Percentiles rank a stretch among this genome's conserved stretches.
phyloP scores from a whole-genome alignment of 2,329 filamentous ascomycete genomes.

The Clarireedia hainanense region DNA sequence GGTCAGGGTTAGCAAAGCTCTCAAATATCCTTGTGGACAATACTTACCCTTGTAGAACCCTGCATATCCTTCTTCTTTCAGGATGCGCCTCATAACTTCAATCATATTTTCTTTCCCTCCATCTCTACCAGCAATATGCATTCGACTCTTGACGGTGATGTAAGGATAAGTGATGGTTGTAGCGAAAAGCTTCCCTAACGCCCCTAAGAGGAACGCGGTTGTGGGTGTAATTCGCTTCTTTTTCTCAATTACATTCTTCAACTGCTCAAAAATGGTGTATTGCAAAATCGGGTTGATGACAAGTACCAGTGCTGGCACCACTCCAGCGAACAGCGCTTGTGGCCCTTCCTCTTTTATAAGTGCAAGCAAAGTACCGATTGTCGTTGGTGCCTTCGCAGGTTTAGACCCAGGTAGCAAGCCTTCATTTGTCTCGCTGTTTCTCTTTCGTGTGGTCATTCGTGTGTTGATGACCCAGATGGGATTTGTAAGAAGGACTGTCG shows the following conservation, averaged over 20 bases:
- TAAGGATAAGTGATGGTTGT: conserved; percentile 96
- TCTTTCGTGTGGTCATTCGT: conserved; percentile 86
- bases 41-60: conserved; percentile 83
- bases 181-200: conserved; percentile 87
- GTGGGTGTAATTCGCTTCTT: conserved; percentile 67
- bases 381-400: conserved; percentile 54
- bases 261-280: conserved; percentile 97
- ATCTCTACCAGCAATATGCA: conserved; percentile 79
- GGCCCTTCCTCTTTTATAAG: conserved; percentile 80
- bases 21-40: neutral
- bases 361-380: conserved; percentile 71
- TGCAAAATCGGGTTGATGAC: conserved; percentile 98
- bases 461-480: conserved; percentile 99
- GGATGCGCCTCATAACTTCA: conserved; percentile 67
- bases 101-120: conserved; percentile 75
- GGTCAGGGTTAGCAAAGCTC: conserved; percentile 13
- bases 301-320: conserved; percentile 83
- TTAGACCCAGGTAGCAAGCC: conserved; percentile 35
- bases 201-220: conserved; percentile 85
- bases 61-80: conserved; percentile 81
- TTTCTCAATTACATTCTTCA: conserved; percentile 86
- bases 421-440: conserved; percentile 37
- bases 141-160: conserved; percentile 96
- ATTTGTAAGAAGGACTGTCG: conserved; percentile 93
- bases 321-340: conserved; percentile 79